These are phyloP conservation scores for Chrysoporthe deuterocubensis DNA, from an alignment of 2,329 filamentous ascomycete genomes.

Conservation along the genomic window DNA sequence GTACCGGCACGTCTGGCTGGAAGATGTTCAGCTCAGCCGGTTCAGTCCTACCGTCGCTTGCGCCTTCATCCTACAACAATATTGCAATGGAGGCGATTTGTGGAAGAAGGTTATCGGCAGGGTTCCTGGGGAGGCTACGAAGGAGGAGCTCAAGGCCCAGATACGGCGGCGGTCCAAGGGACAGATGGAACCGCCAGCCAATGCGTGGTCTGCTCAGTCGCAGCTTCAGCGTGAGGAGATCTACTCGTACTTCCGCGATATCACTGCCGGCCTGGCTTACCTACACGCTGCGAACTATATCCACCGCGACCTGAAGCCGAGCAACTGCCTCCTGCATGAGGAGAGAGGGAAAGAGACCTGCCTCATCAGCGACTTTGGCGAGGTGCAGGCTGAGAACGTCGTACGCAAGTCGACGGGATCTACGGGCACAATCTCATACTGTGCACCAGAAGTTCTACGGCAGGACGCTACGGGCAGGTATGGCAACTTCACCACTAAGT, in stretches of 20 bases:
- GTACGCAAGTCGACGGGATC: slow-evolving; percentile 88
- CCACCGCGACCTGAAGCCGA: slow-evolving; percentile 93
- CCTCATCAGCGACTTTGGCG: slow-evolving; percentile 95
- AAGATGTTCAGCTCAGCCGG: slow-evolving; percentile 79
- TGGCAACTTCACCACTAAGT: slow-evolving; percentile 95
- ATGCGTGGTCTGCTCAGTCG: slow-evolving; percentile 47
- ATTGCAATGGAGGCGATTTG: slow-evolving; percentile 92
- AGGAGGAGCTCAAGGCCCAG: slow-evolving; percentile 86
- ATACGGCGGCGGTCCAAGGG: slow-evolving; percentile 82
- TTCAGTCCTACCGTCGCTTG: slow-evolving; percentile 94
- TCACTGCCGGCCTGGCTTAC: slow-evolving; percentile 88
- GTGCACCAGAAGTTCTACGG: slow-evolving; percentile 88
- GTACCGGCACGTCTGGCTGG: slow-evolving; percentile 96
- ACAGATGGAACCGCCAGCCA: slow-evolving; percentile 64
- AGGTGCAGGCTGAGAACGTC: slow-evolving; percentile 84
- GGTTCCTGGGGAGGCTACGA: slow-evolving; percentile 65
- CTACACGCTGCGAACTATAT: slow-evolving; percentile 92
- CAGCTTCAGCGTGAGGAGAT: slow-evolving; percentile 82
- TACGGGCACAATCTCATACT: slow-evolving; percentile 96
- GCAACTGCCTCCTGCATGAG: slow-evolving; percentile 87
- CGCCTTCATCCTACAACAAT: slow-evolving; percentile 96
- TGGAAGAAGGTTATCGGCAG: slow-evolving; percentile 83
- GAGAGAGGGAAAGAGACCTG: slow-evolving; percentile 71
- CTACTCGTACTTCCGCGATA: slow-evolving; percentile 94
- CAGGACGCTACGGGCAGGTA: slow-evolving; percentile 71